Base-by-base conservation (phyloP, 495 filamentous ascomycete genomes). In the Lichenothelia convexa region DNA sequence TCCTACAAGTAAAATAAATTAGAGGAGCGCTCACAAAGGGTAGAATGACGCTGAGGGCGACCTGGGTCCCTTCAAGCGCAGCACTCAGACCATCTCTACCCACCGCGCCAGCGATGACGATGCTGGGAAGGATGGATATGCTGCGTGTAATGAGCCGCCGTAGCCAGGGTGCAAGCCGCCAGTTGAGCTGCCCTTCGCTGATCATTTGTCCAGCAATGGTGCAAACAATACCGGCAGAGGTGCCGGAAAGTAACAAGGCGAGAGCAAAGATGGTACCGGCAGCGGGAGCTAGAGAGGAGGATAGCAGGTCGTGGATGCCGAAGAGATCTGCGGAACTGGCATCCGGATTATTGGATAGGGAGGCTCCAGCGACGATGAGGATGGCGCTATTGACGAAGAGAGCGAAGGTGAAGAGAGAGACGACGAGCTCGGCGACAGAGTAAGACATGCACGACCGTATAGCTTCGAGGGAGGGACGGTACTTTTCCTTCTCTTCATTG, bases 301-400 rank as follows among this genome's bases (percentile, higher is more conserved):
- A 70, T 0, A 93, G 71, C 1, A 93, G 61, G n/a, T 65, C 49
- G 53, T 93, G 74, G 44, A 93, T 89, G 16, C 70, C 71, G 51
- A 87, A 92, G 22, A 93, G 71, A 39, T 85, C 77, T 13, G 78
- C 81, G 38, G 67, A 57, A 12, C 19, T 8, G 21, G 63, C 55
- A 3, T 74, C 71, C 9, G 63, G 60, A 15, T 63, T 67, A 20
- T 55, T 50, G 45, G 72, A 83, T 0, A 93, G 71, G 1, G 78
- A 73, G 4, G 83, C 75, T 22, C 83, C 85, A 1, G 84, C 79
- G 15, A 85, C 78, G 50, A 93, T 89, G 32, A 93, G 71, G 48
- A 93, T 93, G 38, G 85, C 68, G 40, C 72, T 79, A 59, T 93
- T 93, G 47, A 93, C 82, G 44, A 93, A 93, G 30, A 92, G 70